Evolutionary conservation across 2,329 filamentous ascomycete species (phyloP).

Genomic region (Bipolaris sorokiniana): DNA sequence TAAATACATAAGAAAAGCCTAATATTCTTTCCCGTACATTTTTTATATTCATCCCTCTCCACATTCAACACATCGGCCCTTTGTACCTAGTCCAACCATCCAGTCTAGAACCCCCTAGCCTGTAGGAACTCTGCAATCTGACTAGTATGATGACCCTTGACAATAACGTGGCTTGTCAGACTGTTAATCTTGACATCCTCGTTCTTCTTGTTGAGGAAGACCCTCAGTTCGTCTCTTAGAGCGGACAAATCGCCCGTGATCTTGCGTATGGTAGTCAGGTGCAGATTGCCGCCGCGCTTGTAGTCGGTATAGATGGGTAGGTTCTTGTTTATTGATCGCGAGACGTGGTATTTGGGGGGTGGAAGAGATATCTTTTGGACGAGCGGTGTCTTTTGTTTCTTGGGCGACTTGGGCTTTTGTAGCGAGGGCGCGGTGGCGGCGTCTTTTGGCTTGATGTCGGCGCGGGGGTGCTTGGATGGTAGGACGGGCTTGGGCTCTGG

Average conservation of each 20-base stretch:
- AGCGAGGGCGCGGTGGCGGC: slow-evolving; percentile 14
- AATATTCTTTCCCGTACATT: not conserved
- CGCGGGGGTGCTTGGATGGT: slow-evolving; percentile 22
- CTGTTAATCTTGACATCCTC: slow-evolving; percentile 63
- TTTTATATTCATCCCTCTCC: too few relatives aligned
- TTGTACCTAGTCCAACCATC: not conserved
- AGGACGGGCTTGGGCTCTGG: slow-evolving; percentile 31
- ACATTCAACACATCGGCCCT: not conserved
- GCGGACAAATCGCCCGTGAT: slow-evolving; percentile 73
- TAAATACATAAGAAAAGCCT: slow-evolving; percentile 1
- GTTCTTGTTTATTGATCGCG: slow-evolving; percentile 71
- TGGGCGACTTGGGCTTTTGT: slow-evolving; percentile 9
- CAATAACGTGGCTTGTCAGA: slow-evolving; percentile 71
- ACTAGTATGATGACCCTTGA: slow-evolving; percentile 36
- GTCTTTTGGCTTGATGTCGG: slow-evolving; percentile 11
- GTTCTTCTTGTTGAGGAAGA: slow-evolving; percentile 62
- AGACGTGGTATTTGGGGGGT: slow-evolving; percentile 68
- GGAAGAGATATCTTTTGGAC: slow-evolving; percentile 20
- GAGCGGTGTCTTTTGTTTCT: slow-evolving; percentile 9
- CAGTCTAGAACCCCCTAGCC: slow-evolving; percentile 25
- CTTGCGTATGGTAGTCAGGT: slow-evolving; percentile 77
- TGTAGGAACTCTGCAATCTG: slow-evolving; percentile 23
- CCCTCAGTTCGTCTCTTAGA: slow-evolving; percentile 68
- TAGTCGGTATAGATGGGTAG: slow-evolving; percentile 77
- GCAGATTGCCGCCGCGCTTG: slow-evolving; percentile 77